Percentiles rank a stretch among this genome's conserved stretches.
Conservation (phyloP, 345 rosid species). For the Nasturtium officinale region DNA sequence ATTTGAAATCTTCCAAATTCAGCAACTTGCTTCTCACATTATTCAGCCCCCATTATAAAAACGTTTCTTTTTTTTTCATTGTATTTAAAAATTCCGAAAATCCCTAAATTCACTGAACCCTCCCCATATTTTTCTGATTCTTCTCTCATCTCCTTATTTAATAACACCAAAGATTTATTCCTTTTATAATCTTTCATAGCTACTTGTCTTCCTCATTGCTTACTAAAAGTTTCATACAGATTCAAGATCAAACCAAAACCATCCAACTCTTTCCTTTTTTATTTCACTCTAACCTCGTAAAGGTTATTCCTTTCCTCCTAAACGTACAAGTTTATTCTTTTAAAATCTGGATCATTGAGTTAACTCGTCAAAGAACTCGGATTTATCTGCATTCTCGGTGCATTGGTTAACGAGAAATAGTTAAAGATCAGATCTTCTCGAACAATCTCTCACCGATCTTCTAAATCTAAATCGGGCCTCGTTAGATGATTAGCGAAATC, state of each 20-base stretch:
- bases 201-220: slow-evolving; percentile 21
- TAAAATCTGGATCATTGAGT: slow-evolving; percentile 14
- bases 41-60: slow-evolving; percentile 14
- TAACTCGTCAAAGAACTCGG: slow-evolving; percentile 12
- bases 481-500: slow-evolving; percentile 27
- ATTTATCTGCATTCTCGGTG: not conserved
- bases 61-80: slow-evolving; percentile 12
- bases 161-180: slow-evolving; percentile 19
- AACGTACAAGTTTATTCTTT: slow-evolving; percentile 11
- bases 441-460: not conserved
- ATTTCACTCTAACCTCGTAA: not conserved
- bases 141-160: slow-evolving; percentile 19
- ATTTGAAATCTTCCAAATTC: slow-evolving; percentile 36
- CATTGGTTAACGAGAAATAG: slow-evolving; percentile 22
- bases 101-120: slow-evolving; percentile 47
- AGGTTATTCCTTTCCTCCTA: not conserved
- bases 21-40: slow-evolving; percentile 44
- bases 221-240: not conserved
- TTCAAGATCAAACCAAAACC: slow-evolving; percentile 9
- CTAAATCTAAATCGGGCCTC: not conserved
- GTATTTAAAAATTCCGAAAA: slow-evolving; percentile 17
- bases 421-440: slow-evolving; percentile 4
- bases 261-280: not conserved
- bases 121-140: slow-evolving; percentile 30
- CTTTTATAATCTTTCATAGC: not conserved